A percentile compares a stretch with the other conserved stretches of the same genome.
These are phyloP conservation scores for Fusarium humuli DNA, from an alignment of 2,329 filamentous ascomycete species.

Conservation along the genomic window DNA sequence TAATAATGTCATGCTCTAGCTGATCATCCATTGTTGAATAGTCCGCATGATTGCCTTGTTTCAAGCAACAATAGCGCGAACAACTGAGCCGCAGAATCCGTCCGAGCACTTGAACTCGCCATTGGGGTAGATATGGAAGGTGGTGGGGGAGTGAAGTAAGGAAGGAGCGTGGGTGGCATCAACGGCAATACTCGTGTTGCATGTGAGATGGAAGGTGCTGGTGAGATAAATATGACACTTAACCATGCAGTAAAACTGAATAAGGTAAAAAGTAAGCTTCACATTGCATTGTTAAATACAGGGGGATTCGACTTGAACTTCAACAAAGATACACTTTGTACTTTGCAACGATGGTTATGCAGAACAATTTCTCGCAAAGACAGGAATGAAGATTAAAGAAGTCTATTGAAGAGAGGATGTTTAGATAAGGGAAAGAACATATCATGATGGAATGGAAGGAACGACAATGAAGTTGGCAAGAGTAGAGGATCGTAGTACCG, in stretches of 20 bases:
- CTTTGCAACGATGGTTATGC: background rate
- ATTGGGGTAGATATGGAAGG: conserved; percentile 24
- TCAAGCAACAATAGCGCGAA: conserved; percentile 6
- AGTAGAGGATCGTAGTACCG: background rate
- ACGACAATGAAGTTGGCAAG: background rate
- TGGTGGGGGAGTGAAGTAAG: conserved; percentile 15
- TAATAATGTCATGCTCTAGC: background rate
- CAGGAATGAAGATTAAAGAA: background rate
- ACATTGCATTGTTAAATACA: background rate
- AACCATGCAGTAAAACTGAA: background rate
- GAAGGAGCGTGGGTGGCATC: conserved; percentile 13
- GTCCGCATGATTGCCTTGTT: conserved; percentile 22
- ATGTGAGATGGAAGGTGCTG: conserved; percentile 20
- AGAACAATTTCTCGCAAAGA: background rate
- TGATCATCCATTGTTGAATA: background rate
- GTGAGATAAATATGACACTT: conserved; percentile 16
- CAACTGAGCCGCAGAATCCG: conserved; percentile 27
- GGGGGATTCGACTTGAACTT: background rate
- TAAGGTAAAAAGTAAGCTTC: conserved; percentile 1
- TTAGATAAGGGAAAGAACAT: background rate
- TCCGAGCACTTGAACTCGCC: conserved; percentile 9
- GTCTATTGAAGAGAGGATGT: background rate
- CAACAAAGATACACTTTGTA: background rate
- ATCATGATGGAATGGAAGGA: background rate
- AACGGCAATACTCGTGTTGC: conserved; percentile 7